These are phyloP conservation scores for Penicillium steckii DNA, from an alignment of 495 filamentous ascomycete species.

Conservation along the genomic window DNA sequence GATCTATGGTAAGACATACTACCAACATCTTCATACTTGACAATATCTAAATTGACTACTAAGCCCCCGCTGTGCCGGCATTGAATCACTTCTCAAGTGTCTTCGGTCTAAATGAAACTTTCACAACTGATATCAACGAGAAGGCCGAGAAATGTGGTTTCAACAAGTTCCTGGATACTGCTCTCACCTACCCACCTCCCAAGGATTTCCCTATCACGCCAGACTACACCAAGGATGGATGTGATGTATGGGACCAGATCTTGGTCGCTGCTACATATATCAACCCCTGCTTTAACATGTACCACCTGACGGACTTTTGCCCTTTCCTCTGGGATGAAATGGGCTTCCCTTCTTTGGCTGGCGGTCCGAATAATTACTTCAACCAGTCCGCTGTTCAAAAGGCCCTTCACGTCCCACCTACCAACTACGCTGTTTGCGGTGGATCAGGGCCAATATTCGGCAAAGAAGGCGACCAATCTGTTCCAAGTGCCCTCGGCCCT, in stretches of 20 bases:
- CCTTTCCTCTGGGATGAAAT: conserved; percentile 71
- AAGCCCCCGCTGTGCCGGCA: conserved; percentile 60
- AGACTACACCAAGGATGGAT: conserved; percentile 36
- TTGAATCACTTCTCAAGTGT: conserved; percentile 60
- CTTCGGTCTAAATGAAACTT: conserved; percentile 66
- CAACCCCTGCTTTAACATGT: conserved; percentile 82
- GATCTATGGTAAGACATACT: conserved; percentile 26
- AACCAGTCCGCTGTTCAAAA: conserved; percentile 72
- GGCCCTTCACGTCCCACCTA: conserved; percentile 66
- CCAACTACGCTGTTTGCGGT: conserved; percentile 64
- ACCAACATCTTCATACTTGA: neutral
- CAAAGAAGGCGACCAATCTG: conserved; percentile 42
- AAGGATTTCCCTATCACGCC: conserved; percentile 50
- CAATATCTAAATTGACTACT: neutral
- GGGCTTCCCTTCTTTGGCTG: conserved; percentile 65
- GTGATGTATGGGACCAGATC: conserved; percentile 58
- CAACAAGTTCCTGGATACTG: conserved; percentile 56
- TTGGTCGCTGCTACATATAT: conserved; percentile 51
- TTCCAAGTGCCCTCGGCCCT: conserved; percentile 47
- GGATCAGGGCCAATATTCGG: conserved; percentile 56
- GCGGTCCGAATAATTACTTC: conserved; percentile 67
- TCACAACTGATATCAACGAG: conserved; percentile 55
- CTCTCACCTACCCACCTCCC: conserved; percentile 67
- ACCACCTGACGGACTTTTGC: conserved; percentile 73
- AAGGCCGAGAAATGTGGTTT: conserved; percentile 63